Evolutionary conservation across 208 protist genomes (phyloP).

Genomic region (Trypanosoma grayi): DNA sequence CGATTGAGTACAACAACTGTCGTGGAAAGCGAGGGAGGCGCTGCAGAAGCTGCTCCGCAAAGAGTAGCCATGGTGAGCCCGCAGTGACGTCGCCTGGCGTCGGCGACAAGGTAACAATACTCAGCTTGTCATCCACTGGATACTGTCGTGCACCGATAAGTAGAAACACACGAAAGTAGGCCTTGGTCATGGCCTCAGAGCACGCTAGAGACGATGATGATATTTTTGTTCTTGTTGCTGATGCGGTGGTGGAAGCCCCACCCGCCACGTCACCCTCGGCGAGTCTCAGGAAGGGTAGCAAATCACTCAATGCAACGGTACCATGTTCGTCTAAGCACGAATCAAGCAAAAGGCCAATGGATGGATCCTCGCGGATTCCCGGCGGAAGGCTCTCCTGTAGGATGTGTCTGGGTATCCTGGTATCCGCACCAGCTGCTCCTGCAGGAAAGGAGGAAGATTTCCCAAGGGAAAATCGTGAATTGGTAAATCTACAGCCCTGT

Average conservation of each 20-base stretch:
- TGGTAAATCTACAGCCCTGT: neutral
- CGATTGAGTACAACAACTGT: conserved; percentile 34
- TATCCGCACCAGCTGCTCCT: neutral
- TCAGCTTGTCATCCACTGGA: conserved; percentile 6
- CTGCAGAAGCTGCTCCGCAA: conserved; percentile 35
- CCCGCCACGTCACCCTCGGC: conserved; percentile 13
- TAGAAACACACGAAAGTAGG: conserved; percentile 34
- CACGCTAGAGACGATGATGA: neutral
- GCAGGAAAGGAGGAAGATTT: neutral
- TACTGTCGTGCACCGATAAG: conserved; percentile 22
- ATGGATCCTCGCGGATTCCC: neutral
- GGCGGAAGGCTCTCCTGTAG: conserved; percentile 2
- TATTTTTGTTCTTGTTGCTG: no score
- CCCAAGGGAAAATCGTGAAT: neutral
- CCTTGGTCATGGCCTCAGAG: neutral
- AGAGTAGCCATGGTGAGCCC: conserved; percentile 33
- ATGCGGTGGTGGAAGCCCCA: neutral
- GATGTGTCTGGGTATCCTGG: neutral
- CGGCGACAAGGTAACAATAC: neutral
- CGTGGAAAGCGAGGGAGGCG: conserved; percentile 30
- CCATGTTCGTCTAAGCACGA: conserved; percentile 2
- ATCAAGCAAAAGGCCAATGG: conserved; percentile 1
- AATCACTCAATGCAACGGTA: neutral
- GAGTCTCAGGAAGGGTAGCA: conserved; percentile 35
- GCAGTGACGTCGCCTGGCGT: conserved; percentile 1